Percentiles rank a stretch among this genome's conserved stretches.
Evolutionary conservation across 108 stramenopile genomes (phyloP).

Genomic region (Cyclotella baltica): DNA sequence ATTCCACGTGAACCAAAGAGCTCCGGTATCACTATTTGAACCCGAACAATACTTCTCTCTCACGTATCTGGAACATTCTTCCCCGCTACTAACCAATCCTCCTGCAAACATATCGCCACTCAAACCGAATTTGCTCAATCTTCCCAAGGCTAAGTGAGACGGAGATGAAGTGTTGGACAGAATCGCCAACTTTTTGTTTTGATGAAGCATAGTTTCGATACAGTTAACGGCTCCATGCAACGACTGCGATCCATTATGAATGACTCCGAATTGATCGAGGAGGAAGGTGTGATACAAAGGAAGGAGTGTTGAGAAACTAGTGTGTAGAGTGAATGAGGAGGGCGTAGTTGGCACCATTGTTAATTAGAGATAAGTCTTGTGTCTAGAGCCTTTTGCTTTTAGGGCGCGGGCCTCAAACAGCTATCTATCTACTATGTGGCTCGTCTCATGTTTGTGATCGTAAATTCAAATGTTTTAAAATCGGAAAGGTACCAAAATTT

Average conservation of each 20-base stretch:
- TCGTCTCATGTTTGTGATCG: too few species aligned
- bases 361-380: too few species aligned
- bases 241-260: constrained; percentile 83
- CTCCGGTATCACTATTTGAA: constrained; percentile 45
- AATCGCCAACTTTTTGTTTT: constrained; percentile 81
- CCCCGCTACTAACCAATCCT: constrained; percentile 83
- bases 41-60: constrained; percentile 40
- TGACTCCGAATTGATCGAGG: constrained; percentile 92
- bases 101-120: constrained; percentile 67
- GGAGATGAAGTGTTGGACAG: constrained; percentile 86
- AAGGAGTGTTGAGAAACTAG: constrained; percentile 41
- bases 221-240: constrained; percentile 73
- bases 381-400: too few species aligned
- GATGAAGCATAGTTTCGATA: constrained; percentile 52
- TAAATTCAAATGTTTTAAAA: too few species aligned
- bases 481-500: too few species aligned
- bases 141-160: constrained; percentile 50
- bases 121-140: constrained; percentile 80
- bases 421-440: too few species aligned
- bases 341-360: background rate
- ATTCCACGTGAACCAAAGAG: constrained; percentile 77
- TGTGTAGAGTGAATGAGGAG: constrained; percentile 40
- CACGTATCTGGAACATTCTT: constrained; percentile 64
- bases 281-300: constrained; percentile 86
- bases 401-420: too few species aligned